These are phyloP conservation scores for Cladorrhinum sp. DNA, from an alignment of 2,329 filamentous ascomycete genomes.

Conservation along the genomic window DNA sequence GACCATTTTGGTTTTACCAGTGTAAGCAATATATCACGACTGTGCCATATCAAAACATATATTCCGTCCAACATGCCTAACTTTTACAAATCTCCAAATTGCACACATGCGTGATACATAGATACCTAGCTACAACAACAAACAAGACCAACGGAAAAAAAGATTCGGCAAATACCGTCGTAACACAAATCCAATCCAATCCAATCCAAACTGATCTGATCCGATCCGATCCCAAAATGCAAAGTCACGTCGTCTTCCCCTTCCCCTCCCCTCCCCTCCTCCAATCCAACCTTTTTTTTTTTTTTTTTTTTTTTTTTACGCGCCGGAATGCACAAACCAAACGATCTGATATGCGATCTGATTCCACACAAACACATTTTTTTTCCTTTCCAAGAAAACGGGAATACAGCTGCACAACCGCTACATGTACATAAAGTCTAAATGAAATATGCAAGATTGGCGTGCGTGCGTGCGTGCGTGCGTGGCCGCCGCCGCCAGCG, in stretches of 20 bases:
- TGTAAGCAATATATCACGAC: too few relatives aligned
- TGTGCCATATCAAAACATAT: background rate
- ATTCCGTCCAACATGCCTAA: background rate
- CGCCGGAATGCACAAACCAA: conserved; percentile 1
- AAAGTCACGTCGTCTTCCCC: too few relatives aligned
- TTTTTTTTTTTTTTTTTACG: background rate
- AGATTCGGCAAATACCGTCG: background rate
- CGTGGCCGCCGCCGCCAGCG: too few relatives aligned
- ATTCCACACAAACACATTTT: background rate
- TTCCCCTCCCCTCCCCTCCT: background rate
- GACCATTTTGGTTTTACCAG: too few relatives aligned
- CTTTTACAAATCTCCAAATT: background rate
- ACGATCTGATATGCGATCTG: too few relatives aligned
- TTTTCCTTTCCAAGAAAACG: background rate
- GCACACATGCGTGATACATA: too few relatives aligned
- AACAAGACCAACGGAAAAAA: too few relatives aligned
- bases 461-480: background rate
- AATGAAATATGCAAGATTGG: background rate
- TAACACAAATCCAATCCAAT: too few relatives aligned
- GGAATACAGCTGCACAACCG: background rate
- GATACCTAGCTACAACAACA: too few relatives aligned
- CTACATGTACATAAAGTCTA: background rate
- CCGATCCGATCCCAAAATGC: too few relatives aligned
- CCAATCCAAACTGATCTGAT: too few relatives aligned
- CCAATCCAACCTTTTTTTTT: background rate